These are phyloP conservation scores for Diaporthe sp. DNA, from an alignment of 2,329 filamentous ascomycete species.

Conservation along the genomic window DNA sequence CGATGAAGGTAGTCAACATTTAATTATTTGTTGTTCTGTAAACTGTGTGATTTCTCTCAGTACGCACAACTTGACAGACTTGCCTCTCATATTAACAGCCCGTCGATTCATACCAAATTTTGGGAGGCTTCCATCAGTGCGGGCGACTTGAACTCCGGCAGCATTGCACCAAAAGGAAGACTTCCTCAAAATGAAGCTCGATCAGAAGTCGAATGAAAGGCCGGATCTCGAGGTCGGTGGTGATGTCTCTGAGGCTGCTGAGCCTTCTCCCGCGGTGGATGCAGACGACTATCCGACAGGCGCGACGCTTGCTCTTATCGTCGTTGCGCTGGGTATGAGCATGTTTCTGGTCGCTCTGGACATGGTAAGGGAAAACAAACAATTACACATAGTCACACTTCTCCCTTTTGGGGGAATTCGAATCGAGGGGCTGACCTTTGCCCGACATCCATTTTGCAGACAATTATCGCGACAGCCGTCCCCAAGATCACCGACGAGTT, in stretches of 20 bases:
- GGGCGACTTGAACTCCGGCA: no score
- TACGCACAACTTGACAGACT: not conserved
- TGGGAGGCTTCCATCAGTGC: no score
- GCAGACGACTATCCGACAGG: slow-evolving; percentile 10
- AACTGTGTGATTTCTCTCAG: not conserved
- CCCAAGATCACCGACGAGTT: slow-evolving; percentile 23
- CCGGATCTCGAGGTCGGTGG: not conserved
- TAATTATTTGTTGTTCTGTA: not conserved
- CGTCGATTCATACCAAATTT: not conserved
- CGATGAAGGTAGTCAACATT: not conserved
- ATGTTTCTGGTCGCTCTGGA: slow-evolving; percentile 27
- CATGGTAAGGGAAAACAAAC: not conserved
- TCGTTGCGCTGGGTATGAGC: slow-evolving; percentile 14
- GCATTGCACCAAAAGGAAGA: not conserved
- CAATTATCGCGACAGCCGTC: slow-evolving; percentile 11
- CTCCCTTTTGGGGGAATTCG: no score
- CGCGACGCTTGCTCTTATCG: slow-evolving; percentile 3
- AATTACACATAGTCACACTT: not conserved
- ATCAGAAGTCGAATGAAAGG: not conserved
- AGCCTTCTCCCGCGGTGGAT: not conserved
- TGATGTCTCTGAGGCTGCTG: not conserved
- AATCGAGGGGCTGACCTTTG: no score
- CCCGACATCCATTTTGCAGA: not conserved
- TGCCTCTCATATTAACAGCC: not conserved
- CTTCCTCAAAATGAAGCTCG: not conserved